Percentiles rank a stretch among this genome's conserved stretches.
phyloP scores from a whole-genome alignment of 2,329 filamentous ascomycete genomes.

The Allantophomopsis lycopodina region DNA sequence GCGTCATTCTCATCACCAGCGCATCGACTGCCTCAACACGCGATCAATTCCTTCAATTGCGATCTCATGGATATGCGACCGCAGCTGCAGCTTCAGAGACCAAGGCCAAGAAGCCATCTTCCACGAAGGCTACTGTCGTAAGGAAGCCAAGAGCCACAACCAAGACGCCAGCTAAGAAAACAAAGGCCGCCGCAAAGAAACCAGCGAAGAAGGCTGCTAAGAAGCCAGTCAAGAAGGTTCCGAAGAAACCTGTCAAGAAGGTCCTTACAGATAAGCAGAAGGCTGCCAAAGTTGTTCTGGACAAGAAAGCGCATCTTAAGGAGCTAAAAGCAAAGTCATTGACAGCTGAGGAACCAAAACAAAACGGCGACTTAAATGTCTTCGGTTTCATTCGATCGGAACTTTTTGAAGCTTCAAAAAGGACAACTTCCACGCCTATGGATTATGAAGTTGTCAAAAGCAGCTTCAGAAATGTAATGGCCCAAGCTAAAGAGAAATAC shows the following conservation, averaged over 20 bases:
- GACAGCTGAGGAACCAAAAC: constrained; percentile 1
- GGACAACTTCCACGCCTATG: constrained; percentile 14
- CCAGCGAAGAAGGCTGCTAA: constrained; percentile 6
- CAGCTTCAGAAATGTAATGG: not conserved
- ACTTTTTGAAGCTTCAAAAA: constrained; percentile 16
- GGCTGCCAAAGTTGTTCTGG: not conserved
- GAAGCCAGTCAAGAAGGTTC: constrained; percentile 5
- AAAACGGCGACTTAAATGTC: constrained; percentile 2
- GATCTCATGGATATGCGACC: too few species aligned
- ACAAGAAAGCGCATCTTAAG: constrained; percentile 15
- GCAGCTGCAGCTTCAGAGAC: constrained; percentile 6
- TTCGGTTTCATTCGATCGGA: not conserved
- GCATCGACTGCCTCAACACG: too few species aligned
- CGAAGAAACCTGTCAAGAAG: constrained; percentile 4
- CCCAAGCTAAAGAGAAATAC: constrained; percentile 11
- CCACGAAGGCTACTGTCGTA: too few species aligned
- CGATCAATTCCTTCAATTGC: too few species aligned
- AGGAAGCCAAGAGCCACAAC: too few species aligned
- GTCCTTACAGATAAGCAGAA: constrained; percentile 9
- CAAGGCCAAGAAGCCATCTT: constrained; percentile 8
- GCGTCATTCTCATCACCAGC: too few species aligned
- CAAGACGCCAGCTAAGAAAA: constrained; percentile 6
- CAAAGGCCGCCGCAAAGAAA: constrained; percentile 16
- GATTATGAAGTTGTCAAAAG: constrained; percentile 6
- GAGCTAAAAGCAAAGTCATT: constrained; percentile 20